These are phyloP conservation scores for Chenopodium formosanum DNA, from an alignment of 148 eudicot genomes.

Conservation along the genomic window DNA sequence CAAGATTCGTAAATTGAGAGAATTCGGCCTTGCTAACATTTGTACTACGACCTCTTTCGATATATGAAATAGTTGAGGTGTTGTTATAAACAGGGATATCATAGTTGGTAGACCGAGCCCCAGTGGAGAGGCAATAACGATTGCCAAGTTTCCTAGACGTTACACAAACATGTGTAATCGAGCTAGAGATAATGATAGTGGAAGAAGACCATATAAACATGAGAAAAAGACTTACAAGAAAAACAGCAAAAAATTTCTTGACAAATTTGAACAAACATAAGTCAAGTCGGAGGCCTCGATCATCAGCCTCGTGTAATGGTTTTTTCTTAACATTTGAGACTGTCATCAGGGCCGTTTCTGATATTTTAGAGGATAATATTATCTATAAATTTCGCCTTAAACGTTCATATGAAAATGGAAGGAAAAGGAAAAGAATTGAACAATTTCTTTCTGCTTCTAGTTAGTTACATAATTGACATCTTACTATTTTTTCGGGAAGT, in stretches of 20 bases:
- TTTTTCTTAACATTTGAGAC: slow-evolving; percentile 38
- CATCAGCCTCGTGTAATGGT: slow-evolving; percentile 21
- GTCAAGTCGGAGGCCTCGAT: slow-evolving; percentile 12
- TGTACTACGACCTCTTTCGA: neutral
- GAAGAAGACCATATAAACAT: slow-evolving; percentile 59
- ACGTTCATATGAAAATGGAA: neutral
- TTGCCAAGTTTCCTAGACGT: slow-evolving; percentile 59
- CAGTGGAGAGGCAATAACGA: slow-evolving; percentile 63
- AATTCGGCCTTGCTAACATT: neutral
- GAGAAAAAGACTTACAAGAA: slow-evolving; percentile 39
- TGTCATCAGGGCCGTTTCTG: slow-evolving; percentile 19
- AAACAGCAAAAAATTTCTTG: slow-evolving; percentile 31
- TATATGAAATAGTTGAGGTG: neutral
- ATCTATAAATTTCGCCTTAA: neutral
- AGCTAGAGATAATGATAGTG: slow-evolving; percentile 52
- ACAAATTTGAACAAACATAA: slow-evolving; percentile 29
- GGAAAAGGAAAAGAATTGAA: neutral
- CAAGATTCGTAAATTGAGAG: neutral
- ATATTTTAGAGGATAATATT: slow-evolving; percentile 8
- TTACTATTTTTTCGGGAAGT: neutral
- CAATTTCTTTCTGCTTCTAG: neutral
- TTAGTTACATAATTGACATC: neutral
- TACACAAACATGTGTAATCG: slow-evolving; percentile 59
- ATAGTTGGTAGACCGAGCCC: slow-evolving; percentile 35
- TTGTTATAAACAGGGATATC: neutral